These are phyloP conservation scores for Evernia prunastri DNA, from an alignment of 495 filamentous ascomycete species.

Conservation along the genomic window DNA sequence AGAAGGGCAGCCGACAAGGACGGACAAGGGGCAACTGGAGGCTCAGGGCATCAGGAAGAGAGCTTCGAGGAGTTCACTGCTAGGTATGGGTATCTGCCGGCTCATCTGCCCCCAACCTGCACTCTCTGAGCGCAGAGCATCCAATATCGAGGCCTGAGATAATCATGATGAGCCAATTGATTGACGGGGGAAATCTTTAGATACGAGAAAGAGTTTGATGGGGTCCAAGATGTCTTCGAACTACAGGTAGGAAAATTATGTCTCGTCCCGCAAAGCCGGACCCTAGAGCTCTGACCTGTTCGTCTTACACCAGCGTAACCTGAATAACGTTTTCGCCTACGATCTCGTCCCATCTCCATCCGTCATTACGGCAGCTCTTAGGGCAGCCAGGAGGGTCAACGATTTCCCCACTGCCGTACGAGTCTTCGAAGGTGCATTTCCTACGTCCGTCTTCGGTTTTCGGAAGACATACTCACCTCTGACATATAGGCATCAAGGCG, in stretches of 20 bases:
- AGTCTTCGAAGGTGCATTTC: conserved; percentile 83
- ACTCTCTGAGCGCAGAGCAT: background rate
- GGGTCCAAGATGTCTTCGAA: conserved; percentile 98
- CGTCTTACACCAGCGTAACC: conserved; percentile 65
- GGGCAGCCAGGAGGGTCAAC: conserved; percentile 90
- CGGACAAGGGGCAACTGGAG: conserved; percentile 25
- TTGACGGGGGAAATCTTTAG: conserved; percentile 46
- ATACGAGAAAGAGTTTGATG: conserved; percentile 98
- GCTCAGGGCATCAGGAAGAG: conserved; percentile 69
- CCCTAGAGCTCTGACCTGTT: background rate
- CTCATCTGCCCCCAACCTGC: background rate
- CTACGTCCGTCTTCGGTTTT: background rate
- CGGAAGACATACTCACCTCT: conserved; percentile 11
- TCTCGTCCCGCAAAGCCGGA: background rate
- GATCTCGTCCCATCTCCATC: conserved; percentile 94
- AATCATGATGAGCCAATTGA: conserved; percentile 14
- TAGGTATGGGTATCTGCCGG: conserved; percentile 57
- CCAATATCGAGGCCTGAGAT: background rate
- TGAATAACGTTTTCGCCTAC: conserved; percentile 99
- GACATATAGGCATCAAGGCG: conserved; percentile 77
- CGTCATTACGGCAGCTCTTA: conserved; percentile 85
- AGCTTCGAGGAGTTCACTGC: conserved; percentile 98
- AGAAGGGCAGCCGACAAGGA: conserved; percentile 20
- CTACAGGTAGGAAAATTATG: conserved; percentile 69
- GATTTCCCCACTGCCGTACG: conserved; percentile 97